phyloP scores from a whole-genome alignment of 192 early-diverging fungal genomes.

The Dissophora ornata region DNA sequence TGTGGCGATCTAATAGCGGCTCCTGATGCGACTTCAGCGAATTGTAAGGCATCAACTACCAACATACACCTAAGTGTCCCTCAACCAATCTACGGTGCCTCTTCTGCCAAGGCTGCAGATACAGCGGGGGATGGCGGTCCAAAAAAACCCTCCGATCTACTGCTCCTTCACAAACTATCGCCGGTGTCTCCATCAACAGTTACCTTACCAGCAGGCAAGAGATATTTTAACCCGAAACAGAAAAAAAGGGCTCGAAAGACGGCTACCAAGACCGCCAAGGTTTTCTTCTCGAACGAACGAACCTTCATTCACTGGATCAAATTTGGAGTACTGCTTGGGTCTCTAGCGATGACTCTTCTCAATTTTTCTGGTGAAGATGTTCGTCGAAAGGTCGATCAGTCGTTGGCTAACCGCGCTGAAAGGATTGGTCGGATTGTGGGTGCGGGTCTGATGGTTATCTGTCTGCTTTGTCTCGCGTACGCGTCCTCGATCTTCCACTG shows the following conservation, averaged over 20 bases:
- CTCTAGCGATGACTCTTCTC: slow-evolving; percentile 31
- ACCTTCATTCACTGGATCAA: slow-evolving; percentile 50
- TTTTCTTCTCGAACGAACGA: slow-evolving; percentile 45
- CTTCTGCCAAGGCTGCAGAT: too few species aligned
- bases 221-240: slow-evolving; percentile 24
- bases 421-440: slow-evolving; percentile 27
- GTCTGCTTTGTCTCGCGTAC: slow-evolving; percentile 30
- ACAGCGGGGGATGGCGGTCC: not conserved
- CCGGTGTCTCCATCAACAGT: not conserved
- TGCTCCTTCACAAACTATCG: not conserved
- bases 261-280: slow-evolving; percentile 8
- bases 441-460: slow-evolving; percentile 19
- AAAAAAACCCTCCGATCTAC: not conserved
- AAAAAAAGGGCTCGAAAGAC: slow-evolving; percentile 12
- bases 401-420: not conserved
- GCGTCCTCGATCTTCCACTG: slow-evolving; percentile 18
- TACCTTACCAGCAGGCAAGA: slow-evolving; percentile 10
- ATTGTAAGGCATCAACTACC: too few species aligned
- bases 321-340: slow-evolving; percentile 37
- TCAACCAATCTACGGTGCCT: too few species aligned
- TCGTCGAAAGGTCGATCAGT: not conserved
- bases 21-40: too few species aligned
- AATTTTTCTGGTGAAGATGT: slow-evolving; percentile 25
- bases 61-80: too few species aligned
- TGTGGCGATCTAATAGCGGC: too few species aligned